Base-by-base conservation (phyloP, 78 protist genomes). In the Guillardia theta region DNA sequence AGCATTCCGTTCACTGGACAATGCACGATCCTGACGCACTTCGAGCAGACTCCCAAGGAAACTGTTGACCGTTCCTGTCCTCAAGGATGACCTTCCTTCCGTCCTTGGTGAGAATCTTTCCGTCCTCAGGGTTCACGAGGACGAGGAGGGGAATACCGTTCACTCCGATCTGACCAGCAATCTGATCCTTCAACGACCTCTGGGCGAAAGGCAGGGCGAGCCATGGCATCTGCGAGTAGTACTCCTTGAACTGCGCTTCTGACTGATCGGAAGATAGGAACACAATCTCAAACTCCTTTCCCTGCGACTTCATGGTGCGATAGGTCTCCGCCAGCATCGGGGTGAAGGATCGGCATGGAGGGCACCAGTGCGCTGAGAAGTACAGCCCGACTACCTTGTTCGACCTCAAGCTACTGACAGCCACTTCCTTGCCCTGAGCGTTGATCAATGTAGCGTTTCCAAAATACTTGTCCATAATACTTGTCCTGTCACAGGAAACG, bases 111-210 rank as follows among this genome's bases (percentile, higher is more conserved):
- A 43, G 10, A 22, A 78, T 50, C 90, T 78, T 10, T 46, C 48
- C 90, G 4, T 10, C 22, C 48, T 10, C 90, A 22, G 90, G 41
- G 45, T 78, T 43, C 41, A 88, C 36, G 43, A 94, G 48, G 15
- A 94, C 94, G 45, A 94, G 94, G n/a, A 90, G 4, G 70, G 96
- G 96, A 46, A 94, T 94, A 21, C 96, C 96, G 24, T 64, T 22
- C 70, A 94, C 93, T 19, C 48, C 90, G 77, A 64, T n/a, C n/a
- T n/a, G n/a, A n/a, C n/a, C n/a, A n/a, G n/a, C n/a, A n/a, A n/a
- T n/a, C n/a, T n/a, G n/a, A n/a, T n/a, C 93, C 77, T 53, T 48
- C 48, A 33, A 44, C 18, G n/a, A 64, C 36, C 77, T 39, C 48
- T 53, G 48, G 0, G 6, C 64, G 30, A 53, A 88, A 22, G 93